Base-by-base conservation (phyloP, 305 asterid genomes). In the Fraxinus ornus region DNA sequence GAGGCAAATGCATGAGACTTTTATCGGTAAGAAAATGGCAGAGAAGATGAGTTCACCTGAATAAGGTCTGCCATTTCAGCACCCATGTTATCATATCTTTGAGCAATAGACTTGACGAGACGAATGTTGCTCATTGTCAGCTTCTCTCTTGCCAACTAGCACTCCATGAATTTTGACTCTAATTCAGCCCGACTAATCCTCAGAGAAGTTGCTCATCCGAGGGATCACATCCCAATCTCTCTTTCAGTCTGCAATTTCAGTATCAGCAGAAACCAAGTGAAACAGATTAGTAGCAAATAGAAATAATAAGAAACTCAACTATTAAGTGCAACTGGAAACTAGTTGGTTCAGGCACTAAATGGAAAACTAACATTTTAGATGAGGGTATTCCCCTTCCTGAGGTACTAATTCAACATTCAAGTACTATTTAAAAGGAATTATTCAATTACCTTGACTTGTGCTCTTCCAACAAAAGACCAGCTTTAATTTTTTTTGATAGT, bases 101-200 rank as follows among this genome's bases (percentile, higher is more conserved):
- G 98, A 76, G 99, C 98, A 35, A 96, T 91, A 76, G 97, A 94
- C 97, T 91, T 94, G 85, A 96, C 98, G 75, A 96, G 98, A 76
- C 99, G 98, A 79, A 94, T 80, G 85, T 96, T 96, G 91, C 98
- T 93, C 99, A 91, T 96, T 17, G 99, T 93, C 78, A 96, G 93
- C 93, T 92, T 96, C 88, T 96, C 98, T 85, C 97, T 90, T 21
- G n/a, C 99, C 84, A 96, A 90, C 30, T 92, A 86, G 84, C 97
- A 89, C 89, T 94, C 94, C 0, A 94, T 90, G 83, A 88, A 66
- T 84, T 87, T 87, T 3, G 93, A 84, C 80, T 91, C 97, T 70
- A 96, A 86, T 47, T 84, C 86, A 60, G 91, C 85, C 33, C 97
- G 95, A 75, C 86, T 84, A 78, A 92, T 92, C 84, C 89, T 85